Evolutionary conservation across 805 yeast species (phyloP).

Genomic region (Yarrowia sp.): DNA sequence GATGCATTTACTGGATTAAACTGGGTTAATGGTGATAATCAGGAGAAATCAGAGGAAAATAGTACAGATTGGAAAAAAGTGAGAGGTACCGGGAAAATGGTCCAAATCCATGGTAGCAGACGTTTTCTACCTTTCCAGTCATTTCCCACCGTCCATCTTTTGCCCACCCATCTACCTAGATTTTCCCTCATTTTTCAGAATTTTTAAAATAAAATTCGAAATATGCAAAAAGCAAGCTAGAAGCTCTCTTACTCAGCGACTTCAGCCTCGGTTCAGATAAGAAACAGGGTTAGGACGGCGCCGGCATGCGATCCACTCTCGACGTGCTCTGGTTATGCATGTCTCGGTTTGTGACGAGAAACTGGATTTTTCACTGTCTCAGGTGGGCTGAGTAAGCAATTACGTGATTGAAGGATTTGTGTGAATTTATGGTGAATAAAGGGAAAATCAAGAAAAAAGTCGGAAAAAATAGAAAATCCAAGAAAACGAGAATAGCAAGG

Average conservation of each 20-base stretch:
- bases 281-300: background rate
- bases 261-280: background rate
- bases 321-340: background rate
- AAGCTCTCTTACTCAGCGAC: background rate
- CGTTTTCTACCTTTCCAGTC: too few relatives aligned
- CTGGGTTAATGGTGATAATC: background rate
- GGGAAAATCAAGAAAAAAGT: too few relatives aligned
- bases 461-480: too few relatives aligned
- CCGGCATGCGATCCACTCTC: conserved; percentile 5
- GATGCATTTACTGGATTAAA: background rate
- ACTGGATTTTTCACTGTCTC: background rate
- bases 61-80: background rate
- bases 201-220: background rate
- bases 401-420: too few relatives aligned
- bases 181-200: too few relatives aligned
- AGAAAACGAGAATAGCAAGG: too few relatives aligned
- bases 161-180: too few relatives aligned
- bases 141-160: too few relatives aligned
- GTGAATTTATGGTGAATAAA: too few relatives aligned
- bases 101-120: too few relatives aligned
- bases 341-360: background rate
- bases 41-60: background rate
- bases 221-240: background rate
- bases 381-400: background rate
- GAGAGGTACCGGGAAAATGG: background rate